Evolutionary conservation across 2,329 filamentous ascomycete species (phyloP), one percentile per base, ranked within the genome.

Genomic region (Sporothrix pallida): DNA sequence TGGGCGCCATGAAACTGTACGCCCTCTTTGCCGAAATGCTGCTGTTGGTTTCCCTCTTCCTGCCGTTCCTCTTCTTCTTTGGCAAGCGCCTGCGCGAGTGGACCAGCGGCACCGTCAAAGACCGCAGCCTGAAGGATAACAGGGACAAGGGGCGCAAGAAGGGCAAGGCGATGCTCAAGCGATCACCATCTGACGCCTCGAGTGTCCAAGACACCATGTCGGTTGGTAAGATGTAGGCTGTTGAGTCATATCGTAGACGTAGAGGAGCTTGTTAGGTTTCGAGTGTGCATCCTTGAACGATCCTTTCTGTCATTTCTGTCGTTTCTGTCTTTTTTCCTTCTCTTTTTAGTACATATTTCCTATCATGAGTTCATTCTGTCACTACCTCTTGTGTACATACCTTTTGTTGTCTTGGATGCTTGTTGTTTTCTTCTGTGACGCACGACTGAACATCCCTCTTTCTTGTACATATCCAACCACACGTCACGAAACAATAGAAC

Each of bases 1-100:
- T 77, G 31, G 80, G 80, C 0, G 73, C 79, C 12, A 52, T 80
- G 17, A 75, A 74, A 8, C 79, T 78, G 0, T 81, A 80, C 60
- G 77, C 77, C 3, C 77, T 80, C 17, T 81, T 80, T 56, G 79
- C 78, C 17, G 80, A 80, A 73, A 74, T 77, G 15, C 77, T 81
- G 48, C 79, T 80, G 50, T 77, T 81, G 0, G 56, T 80, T 0
- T 77, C 78, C 1, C 73, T 81, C 2, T 77, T 79, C 2, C 72
- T 82, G 13, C 78, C 79, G 0, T 31, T 76, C 0, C 77, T 81
- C n/a, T 81, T 78, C 70, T 77, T 79, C 44, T 78, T 75, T 42
- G 79, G 79, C 46, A 78, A 79, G 71, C 75, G 74, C 44, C 70
- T 80, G 13, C 75, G 80, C 2, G 50, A 75, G 70, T 80, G 77